Evolutionary conservation across 169 alveolate genomes (phyloP).

Genomic region (Blepharisma undulans): DNA sequence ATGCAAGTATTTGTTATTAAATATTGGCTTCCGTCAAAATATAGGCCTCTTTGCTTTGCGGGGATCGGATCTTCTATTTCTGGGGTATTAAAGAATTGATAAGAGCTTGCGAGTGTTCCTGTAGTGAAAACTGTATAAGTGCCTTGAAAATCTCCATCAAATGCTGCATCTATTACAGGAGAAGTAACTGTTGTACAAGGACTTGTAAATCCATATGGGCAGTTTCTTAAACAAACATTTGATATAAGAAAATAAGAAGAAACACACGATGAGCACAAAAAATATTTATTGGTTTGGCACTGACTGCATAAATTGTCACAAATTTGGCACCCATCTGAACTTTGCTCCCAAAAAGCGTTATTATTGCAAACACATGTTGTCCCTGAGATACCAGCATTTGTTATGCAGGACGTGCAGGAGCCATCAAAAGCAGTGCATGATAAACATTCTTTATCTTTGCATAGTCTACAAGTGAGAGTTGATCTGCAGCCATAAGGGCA

Average conservation of each 20-base stretch:
- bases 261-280: no score
- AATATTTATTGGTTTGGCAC: no score
- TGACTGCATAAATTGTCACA: not conserved
- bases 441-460: not conserved
- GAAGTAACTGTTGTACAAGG: not conserved
- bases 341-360: not conserved
- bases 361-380: not conserved
- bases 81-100: not conserved
- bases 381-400: not conserved
- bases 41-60: not conserved
- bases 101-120: not conserved
- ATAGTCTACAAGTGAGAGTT: not conserved
- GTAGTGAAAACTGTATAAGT: not conserved
- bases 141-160: not conserved
- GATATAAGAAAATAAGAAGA: not conserved
- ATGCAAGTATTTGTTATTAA: not conserved
- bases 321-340: not conserved
- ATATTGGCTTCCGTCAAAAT: not conserved
- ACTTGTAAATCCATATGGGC: not conserved
- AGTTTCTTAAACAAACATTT: not conserved
- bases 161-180: not conserved
- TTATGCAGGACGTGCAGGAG: not conserved
- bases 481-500: not conserved
- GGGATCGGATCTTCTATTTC: not conserved
- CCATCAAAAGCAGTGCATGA: not conserved